Conservation (phyloP, 805 yeast genomes). For the Starmerella bombicola region DNA sequence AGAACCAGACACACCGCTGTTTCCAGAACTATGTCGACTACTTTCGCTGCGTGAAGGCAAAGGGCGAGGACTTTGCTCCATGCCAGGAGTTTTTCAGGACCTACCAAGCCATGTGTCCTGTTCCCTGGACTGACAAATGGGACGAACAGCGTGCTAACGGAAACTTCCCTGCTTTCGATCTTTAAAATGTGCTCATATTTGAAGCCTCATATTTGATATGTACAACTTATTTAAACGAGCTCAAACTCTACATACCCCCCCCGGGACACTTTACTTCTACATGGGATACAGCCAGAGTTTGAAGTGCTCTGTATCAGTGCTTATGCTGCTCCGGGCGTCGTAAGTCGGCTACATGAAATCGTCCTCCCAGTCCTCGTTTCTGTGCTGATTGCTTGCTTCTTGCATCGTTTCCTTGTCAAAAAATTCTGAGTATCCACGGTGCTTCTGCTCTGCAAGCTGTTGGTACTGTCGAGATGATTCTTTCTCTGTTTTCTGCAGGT, state of each 20-base stretch:
- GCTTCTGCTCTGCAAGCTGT: constrained; percentile 28
- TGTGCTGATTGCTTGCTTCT: constrained; percentile 36
- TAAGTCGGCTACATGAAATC: constrained; percentile 39
- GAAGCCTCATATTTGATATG: no score
- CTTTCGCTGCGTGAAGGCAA: constrained; percentile 90
- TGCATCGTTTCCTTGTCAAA: constrained; percentile 37
- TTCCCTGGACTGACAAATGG: constrained; percentile 32
- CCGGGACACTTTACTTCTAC: no score
- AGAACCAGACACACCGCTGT: constrained; percentile 96
- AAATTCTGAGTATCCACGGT: constrained; percentile 38
- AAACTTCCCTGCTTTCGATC: constrained; percentile 37
- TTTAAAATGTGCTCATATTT: constrained; percentile 7
- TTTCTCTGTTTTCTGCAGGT: constrained; percentile 33
- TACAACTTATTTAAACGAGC: no score
- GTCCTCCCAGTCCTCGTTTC: constrained; percentile 45
- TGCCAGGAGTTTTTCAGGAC: constrained; percentile 91
- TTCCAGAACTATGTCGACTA: constrained; percentile 96
- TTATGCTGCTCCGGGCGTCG: no score
- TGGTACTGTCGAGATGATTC: constrained; percentile 24
- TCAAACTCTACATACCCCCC: no score
- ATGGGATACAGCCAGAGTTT: no score
- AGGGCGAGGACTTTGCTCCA: constrained; percentile 97
- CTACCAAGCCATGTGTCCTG: constrained; percentile 51
- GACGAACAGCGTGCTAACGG: constrained; percentile 39
- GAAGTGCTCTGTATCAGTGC: no score